Percentiles rank a stretch among this genome's conserved stretches.
These are phyloP conservation scores for Saturnispora diversa DNA, from an alignment of 805 yeast genomes.

Conservation along the genomic window DNA sequence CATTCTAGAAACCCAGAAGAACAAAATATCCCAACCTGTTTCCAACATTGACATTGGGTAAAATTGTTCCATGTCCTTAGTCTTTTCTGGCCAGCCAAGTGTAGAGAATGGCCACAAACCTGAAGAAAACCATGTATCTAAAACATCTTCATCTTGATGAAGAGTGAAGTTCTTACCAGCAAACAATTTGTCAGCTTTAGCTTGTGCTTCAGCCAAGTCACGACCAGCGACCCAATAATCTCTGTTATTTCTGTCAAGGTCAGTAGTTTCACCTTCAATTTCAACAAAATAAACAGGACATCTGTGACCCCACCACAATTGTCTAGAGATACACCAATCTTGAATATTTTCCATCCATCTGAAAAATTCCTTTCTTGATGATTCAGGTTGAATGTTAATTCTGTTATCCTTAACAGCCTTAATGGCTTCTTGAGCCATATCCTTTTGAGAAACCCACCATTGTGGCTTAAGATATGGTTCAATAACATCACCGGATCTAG, in stretches of 20 bases:
- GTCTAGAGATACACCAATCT: constrained; percentile 99
- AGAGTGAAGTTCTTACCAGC: constrained; percentile 62
- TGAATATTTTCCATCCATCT: constrained; percentile 94
- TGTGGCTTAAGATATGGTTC: constrained; percentile 97
- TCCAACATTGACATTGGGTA: constrained; percentile 91
- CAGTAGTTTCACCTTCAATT: constrained; percentile 56
- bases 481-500: constrained; percentile 93
- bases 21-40: constrained; percentile 98
- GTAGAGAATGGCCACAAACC: constrained; percentile 98
- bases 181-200: constrained; percentile 69
- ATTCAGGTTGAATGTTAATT: constrained; percentile 74
- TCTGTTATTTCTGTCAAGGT: constrained; percentile 53
- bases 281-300: constrained; percentile 90
- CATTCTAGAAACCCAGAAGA: constrained; percentile 99
- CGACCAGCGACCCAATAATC: constrained; percentile 90
- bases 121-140: constrained; percentile 98
- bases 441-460: constrained; percentile 96
- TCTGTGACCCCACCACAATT: constrained; percentile 92
- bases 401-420: constrained; percentile 77
- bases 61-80: constrained; percentile 66
- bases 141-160: constrained; percentile 95
- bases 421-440: constrained; percentile 82
- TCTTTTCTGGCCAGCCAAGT: constrained; percentile 85
- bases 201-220: constrained; percentile 70
- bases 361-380: constrained; percentile 88